Percentiles rank a stretch among this genome's conserved stretches.
These are phyloP conservation scores for Diplodia scrobiculata DNA, from an alignment of 2,329 filamentous ascomycete genomes.

Conservation along the genomic window DNA sequence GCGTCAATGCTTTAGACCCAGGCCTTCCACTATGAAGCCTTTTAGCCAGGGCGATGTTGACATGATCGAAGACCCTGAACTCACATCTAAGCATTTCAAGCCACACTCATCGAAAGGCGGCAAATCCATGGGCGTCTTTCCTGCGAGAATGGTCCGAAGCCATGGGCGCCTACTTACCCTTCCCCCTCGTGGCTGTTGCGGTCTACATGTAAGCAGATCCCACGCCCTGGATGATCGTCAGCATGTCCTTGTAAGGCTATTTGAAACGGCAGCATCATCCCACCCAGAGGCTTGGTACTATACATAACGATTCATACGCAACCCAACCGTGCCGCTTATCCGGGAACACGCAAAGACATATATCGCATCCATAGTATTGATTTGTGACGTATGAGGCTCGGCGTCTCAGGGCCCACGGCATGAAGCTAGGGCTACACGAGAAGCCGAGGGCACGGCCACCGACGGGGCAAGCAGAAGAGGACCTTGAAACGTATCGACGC, in stretches of 20 bases:
- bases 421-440: background rate
- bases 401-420: too few species aligned
- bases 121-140: background rate
- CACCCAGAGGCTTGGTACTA: background rate
- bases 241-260: slow-evolving; percentile 7
- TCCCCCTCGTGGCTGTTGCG: background rate
- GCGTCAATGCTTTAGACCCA: too few species aligned
- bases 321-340: background rate
- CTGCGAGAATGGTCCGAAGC: background rate
- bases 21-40: too few species aligned
- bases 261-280: background rate
- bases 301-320: background rate
- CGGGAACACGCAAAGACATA: slow-evolving; percentile 4
- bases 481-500: background rate
- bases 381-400: slow-evolving; percentile 3
- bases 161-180: background rate
- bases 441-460: background rate
- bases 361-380: background rate
- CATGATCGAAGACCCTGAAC: background rate
- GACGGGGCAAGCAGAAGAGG: background rate
- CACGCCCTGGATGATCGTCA: slow-evolving; percentile 7
- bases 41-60: background rate
- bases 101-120: background rate
- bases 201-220: background rate
- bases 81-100: background rate